Evolutionary conservation across 2,329 filamentous ascomycete genomes (phyloP), one percentile per base, ranked within the genome.

Genomic region (Xylaria multiplex): DNA sequence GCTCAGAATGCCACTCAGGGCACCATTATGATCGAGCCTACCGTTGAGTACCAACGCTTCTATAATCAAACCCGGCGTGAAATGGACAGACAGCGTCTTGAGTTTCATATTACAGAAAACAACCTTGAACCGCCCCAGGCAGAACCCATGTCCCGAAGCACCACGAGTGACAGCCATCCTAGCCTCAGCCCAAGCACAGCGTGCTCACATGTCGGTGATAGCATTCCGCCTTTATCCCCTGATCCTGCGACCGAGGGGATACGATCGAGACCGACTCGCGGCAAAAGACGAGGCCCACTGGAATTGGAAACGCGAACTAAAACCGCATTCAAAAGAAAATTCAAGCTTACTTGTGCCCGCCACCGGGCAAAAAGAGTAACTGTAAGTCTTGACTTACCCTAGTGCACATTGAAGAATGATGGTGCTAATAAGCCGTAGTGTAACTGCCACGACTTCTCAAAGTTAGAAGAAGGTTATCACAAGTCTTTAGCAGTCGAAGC

Each of bases 321-420:
- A 40, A 75, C 74, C 2, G 74, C 73, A 19, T 66, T 77, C 48
- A 77, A 77, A 65, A 71, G 75, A 35, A 75, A 72, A 52, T 70
- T 77, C 3, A 74, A 71, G 57, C 70, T 76, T 22, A 68, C 72
- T 30, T 77, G 76, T 57, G 49, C 61, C 1, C 64, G 45, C 14
- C 75, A 76, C 50, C 72, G 71, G 35, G 48, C 43, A 5, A 75
- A 74, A 56, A 77, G 72, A 57, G 73, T 58, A 55, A 70, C 68
- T 4, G 76, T 77, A 74, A 68, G 72, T 42, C 49, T 48, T 3
- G 6, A n/a, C 32, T n/a, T 6, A 46, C 8, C 40, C 53, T 2
- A 11, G 9, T 59, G 19, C 48, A 43, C 46, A 35, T 48, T 54
- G 6, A 45, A 48, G 7, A 45, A 43, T 8, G 16, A 37, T 22